These are phyloP conservation scores for Begonia peltatifolia DNA, from an alignment of 306 rosid species.

Conservation along the genomic window DNA sequence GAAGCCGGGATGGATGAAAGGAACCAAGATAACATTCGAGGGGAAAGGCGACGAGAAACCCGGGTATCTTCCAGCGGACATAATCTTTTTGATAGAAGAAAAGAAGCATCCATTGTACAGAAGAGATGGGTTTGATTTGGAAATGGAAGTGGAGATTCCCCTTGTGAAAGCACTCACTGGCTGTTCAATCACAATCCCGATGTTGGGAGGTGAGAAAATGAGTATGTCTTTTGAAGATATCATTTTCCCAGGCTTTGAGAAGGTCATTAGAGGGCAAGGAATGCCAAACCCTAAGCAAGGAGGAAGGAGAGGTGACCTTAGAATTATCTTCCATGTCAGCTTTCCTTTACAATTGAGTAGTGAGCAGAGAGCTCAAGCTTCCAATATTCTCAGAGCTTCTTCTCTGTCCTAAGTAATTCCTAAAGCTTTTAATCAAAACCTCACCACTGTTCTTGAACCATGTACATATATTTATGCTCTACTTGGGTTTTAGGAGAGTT, in stretches of 20 bases:
- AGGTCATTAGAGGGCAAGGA: slow-evolving; percentile 65
- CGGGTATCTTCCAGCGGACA: slow-evolving; percentile 76
- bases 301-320: slow-evolving; percentile 55
- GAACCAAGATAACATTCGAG: slow-evolving; percentile 73
- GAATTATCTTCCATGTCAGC: slow-evolving; percentile 40
- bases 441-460: no score
- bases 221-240: slow-evolving; percentile 38
- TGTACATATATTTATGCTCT: no score
- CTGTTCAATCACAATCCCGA: slow-evolving; percentile 58
- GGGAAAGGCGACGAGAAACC: slow-evolving; percentile 91
- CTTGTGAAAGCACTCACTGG: slow-evolving; percentile 66
- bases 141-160: slow-evolving; percentile 53
- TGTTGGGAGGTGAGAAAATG: slow-evolving; percentile 63
- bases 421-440: no score
- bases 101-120: slow-evolving; percentile 43
- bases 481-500: no score
- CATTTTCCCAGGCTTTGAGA: slow-evolving; percentile 54
- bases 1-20: slow-evolving; percentile 83
- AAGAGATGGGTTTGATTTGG: slow-evolving; percentile 60
- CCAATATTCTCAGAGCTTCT: slow-evolving; percentile 40
- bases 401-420: background rate
- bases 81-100: slow-evolving; percentile 59
- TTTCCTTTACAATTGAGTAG: slow-evolving; percentile 46
- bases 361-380: slow-evolving; percentile 46
- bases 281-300: slow-evolving; percentile 47